Evolutionary conservation across 2,329 filamentous ascomycete species (phyloP).

Genomic region (Neophaeococcomyces aloes): DNA sequence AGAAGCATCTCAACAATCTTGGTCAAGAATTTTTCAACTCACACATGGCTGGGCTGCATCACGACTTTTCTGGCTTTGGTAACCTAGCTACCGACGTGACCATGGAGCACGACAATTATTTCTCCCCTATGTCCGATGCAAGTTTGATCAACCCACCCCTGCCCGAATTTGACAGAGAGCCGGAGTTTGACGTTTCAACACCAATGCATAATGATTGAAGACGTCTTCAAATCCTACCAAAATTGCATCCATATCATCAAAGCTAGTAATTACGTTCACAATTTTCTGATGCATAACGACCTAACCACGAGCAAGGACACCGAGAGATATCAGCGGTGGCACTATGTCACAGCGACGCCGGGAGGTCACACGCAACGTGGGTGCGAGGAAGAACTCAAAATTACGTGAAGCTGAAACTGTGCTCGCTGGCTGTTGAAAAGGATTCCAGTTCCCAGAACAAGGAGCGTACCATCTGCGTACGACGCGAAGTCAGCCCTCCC

Average conservation of each 20-base stretch:
- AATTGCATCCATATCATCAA: neutral
- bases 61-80: conserved; percentile 7
- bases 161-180: conserved; percentile 19
- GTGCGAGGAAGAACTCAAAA: too few species aligned
- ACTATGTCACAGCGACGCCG: too few species aligned
- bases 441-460: too few species aligned
- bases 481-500: too few species aligned
- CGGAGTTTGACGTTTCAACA: conserved; percentile 21
- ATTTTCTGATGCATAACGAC: neutral
- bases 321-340: neutral
- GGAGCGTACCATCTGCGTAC: too few species aligned
- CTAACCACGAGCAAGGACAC: neutral
- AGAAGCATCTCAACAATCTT: conserved; percentile 18
- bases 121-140: conserved; percentile 8
- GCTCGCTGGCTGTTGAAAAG: too few species aligned
- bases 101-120: conserved; percentile 14
- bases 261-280: too few species aligned
- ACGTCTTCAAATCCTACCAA: neutral
- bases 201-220: conserved; percentile 19
- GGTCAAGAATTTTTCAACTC: conserved; percentile 18
- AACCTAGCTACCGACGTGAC: conserved; percentile 11
- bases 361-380: too few species aligned
- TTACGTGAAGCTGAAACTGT: too few species aligned
- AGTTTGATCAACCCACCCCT: conserved; percentile 18
- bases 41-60: conserved; percentile 11